Evolutionary conservation across 345 rosid species (phyloP).

Genomic region (Citrus hindsii): DNA sequence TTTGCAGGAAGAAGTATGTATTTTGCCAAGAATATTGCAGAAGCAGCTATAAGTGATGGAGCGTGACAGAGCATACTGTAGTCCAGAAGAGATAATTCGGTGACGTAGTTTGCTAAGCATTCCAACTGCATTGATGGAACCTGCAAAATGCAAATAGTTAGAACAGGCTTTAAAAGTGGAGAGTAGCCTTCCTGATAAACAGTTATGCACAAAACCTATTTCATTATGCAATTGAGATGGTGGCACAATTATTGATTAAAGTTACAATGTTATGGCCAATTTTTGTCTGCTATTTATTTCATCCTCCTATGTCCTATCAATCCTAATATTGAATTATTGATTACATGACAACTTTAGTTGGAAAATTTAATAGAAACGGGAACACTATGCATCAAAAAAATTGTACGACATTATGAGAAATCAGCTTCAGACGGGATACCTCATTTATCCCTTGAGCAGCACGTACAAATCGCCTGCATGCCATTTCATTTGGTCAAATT

Average conservation of each 20-base stretch:
- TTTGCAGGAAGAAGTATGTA: conserved; percentile 63
- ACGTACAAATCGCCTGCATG: conserved; percentile 73
- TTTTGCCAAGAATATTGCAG: conserved; percentile 81
- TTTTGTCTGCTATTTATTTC: neutral
- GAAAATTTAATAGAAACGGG: neutral
- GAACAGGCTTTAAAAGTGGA: neutral
- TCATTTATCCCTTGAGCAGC: conserved; percentile 78
- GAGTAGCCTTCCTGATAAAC: neutral
- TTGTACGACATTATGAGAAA: neutral
- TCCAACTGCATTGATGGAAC: conserved; percentile 68
- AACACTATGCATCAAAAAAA: neutral
- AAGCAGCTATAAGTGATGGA: conserved; percentile 87
- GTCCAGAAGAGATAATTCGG: conserved; percentile 79
- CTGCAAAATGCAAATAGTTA: conserved; percentile 23
- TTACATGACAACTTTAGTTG: neutral
- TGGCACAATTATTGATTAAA: neutral
- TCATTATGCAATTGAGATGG: neutral
- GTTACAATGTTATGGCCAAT: neutral
- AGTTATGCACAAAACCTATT: neutral
- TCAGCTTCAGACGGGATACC: conserved; percentile 40
- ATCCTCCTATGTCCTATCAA: neutral
- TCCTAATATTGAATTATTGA: neutral
- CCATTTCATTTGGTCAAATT: conserved; percentile 16
- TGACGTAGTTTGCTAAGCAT: conserved; percentile 73
- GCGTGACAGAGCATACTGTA: conserved; percentile 67